These are phyloP conservation scores for Penicillium sp. DNA, from an alignment of 2,329 filamentous ascomycete species.

Conservation along the genomic window DNA sequence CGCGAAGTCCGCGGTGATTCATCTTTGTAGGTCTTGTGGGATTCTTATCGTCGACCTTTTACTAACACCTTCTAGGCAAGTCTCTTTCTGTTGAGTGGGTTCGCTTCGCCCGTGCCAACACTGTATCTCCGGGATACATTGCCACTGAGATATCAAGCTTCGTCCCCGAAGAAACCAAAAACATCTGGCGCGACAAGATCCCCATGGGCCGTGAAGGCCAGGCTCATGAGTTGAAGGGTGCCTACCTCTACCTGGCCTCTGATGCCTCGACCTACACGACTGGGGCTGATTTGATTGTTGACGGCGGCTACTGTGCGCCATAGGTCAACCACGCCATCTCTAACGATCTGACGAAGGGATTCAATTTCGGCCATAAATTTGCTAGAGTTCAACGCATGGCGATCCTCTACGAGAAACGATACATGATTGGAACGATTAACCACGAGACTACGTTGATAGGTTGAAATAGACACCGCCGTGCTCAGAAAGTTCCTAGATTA, in stretches of 20 bases:
- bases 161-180: slow-evolving; percentile 65
- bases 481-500: neutral
- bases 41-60: neutral
- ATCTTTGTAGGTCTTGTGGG: slow-evolving; percentile 42
- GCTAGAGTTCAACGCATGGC: neutral
- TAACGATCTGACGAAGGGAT: neutral
- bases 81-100: slow-evolving; percentile 77
- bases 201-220: slow-evolving; percentile 77
- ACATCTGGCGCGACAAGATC: slow-evolving; percentile 75
- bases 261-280: slow-evolving; percentile 85
- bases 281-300: slow-evolving; percentile 71
- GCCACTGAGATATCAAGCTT: slow-evolving; percentile 72
- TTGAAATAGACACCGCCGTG: neutral
- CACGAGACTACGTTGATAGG: neutral
- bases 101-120: slow-evolving; percentile 72
- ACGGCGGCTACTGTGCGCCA: slow-evolving; percentile 65
- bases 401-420: neutral
- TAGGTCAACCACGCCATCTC: neutral
- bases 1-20: slow-evolving; percentile 64
- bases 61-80: slow-evolving; percentile 52
- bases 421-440: slow-evolving; percentile 9
- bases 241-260: slow-evolving; percentile 77
- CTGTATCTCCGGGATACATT: slow-evolving; percentile 74
- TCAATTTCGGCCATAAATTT: neutral
- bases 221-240: slow-evolving; percentile 76